Percentiles rank a stretch among this genome's conserved stretches.
Conservation (phyloP, 495 filamentous ascomycete species). For the Trichocladium uniseriatum region DNA sequence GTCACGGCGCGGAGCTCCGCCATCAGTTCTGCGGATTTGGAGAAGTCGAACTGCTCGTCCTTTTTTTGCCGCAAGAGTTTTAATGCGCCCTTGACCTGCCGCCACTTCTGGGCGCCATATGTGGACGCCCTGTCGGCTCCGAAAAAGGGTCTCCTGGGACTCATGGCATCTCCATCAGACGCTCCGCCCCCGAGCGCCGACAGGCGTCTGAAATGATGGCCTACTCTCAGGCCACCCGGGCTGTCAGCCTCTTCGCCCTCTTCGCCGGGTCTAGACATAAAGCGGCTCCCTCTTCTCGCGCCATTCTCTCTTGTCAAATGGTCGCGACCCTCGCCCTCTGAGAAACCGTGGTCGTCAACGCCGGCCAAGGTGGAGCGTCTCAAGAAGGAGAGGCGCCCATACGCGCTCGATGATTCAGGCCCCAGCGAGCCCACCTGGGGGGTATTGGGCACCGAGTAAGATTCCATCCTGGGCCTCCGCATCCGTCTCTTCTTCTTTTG, state of each 20-base stretch:
- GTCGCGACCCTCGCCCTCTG: conserved; percentile 83
- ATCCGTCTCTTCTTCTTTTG: conserved; percentile 49
- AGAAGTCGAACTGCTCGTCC: conserved; percentile 79
- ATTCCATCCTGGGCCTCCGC: conserved; percentile 41
- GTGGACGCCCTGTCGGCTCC: conserved; percentile 61
- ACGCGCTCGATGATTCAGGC: conserved; percentile 22
- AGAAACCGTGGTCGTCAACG: conserved; percentile 58
- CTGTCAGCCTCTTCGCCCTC: conserved; percentile 36
- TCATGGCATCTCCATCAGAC: conserved; percentile 44
- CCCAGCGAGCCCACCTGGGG: conserved; percentile 22
- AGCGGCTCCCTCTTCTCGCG: conserved; percentile 47
- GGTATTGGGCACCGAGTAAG: conserved; percentile 33
- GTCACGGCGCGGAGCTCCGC: conserved; percentile 87
- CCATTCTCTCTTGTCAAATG: conserved; percentile 48
- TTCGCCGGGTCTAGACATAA: conserved; percentile 30
- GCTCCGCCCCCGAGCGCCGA: conserved; percentile 57
- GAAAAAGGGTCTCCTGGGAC: conserved; percentile 43
- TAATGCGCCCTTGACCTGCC: conserved; percentile 72
- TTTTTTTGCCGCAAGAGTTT: conserved; percentile 76
- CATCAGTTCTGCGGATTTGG: conserved; percentile 92
- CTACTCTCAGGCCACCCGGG: conserved; percentile 50
- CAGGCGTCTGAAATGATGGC: conserved; percentile 63
- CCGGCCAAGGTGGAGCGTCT: conserved; percentile 64
- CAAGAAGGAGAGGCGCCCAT: conserved; percentile 42
- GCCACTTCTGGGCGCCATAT: conserved; percentile 77